Evolutionary conservation across 768 basidiomycete species (phyloP).

Genomic region (Cubamyces lactineus): DNA sequence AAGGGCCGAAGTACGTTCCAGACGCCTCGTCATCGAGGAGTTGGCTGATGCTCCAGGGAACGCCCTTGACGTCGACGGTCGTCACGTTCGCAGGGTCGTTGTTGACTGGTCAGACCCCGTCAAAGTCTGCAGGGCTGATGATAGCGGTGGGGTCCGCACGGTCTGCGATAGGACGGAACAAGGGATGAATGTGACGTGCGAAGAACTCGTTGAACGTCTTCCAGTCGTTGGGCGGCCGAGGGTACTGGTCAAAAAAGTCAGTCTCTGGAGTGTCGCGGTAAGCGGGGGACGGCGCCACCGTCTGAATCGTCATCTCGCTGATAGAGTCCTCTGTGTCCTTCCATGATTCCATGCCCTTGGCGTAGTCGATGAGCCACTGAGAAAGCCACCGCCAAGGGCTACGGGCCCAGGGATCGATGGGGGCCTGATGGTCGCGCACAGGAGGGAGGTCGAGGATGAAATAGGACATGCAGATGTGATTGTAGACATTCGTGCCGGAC

Average conservation of each 20-base stretch:
- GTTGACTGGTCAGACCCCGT: constrained; percentile 22
- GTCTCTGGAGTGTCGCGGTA: constrained; percentile 23
- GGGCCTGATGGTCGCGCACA: constrained; percentile 9
- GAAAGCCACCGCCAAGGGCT: constrained; percentile 21
- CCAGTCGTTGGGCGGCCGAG: constrained; percentile 10
- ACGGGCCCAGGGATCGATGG: constrained; percentile 14
- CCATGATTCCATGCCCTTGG: constrained; percentile 23
- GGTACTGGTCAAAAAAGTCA: constrained; percentile 8
- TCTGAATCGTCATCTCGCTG: constrained; percentile 13
- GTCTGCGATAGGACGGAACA: constrained; percentile 15
- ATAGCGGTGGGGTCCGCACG: constrained; percentile 11
- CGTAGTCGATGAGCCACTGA: constrained; percentile 28
- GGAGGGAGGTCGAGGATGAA: constrained; percentile 25
- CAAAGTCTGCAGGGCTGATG: constrained; percentile 25
- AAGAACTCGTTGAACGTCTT: constrained; percentile 31
- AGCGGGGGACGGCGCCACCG: constrained; percentile 14
- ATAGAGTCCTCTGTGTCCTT: constrained; percentile 25
- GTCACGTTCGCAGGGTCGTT: constrained; percentile 3
- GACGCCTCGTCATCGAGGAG: constrained; percentile 18
- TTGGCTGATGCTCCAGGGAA: constrained; percentile 26
- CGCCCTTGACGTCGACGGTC: constrained; percentile 22
- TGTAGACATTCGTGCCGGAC: constrained; percentile 15
- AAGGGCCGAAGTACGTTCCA: constrained; percentile 2
- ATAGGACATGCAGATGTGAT: constrained; percentile 28
- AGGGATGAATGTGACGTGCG: constrained; percentile 21